Base-by-base conservation (phyloP, 2,329 filamentous ascomycete genomes). In the Colletotrichum plurivorum region DNA sequence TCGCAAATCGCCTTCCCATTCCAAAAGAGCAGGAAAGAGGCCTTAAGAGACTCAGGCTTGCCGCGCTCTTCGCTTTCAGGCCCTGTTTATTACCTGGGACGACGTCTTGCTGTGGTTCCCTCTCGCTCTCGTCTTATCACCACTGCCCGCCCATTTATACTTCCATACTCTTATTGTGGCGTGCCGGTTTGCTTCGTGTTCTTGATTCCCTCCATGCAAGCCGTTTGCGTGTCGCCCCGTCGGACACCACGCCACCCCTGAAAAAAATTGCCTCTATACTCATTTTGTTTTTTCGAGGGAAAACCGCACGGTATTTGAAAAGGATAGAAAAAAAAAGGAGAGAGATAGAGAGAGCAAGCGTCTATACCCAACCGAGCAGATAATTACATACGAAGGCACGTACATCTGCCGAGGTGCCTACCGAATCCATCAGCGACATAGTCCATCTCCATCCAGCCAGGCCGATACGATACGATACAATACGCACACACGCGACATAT, bases 1-100 rank as follows among this genome's bases (percentile, higher is more conserved):
- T 69, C 39, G 66, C 66, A 60, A 69, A 69, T 54, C 20, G 55
- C 62, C 49, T 36, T 66, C 56, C 18, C 66, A 69, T 60, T 69
- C 66, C 61, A 55, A 58, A 68, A 56, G 54, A 64, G 45, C 20
- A 53, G 61, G 57, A 58, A 57, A 46, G 20, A 41, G 20, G 22
- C 20, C 46, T 46, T 54, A 52, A 65, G 61, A 62, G 59, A 62
- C 49, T 54, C 16, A 54, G 51, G 46, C 54, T 59, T 18, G 61
- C 54, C 54, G 54, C 61, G 45, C 58, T 25, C 48, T 54, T 65
- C 49, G 46, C 58, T 58, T 54, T 48, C 41, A 13, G 54, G 20
- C 25, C 65, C 49, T 51, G 51, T 69, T 69, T 60, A 66, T 60
- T 49, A 60, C 60, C 63, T 54, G 49, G 49, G 56, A 56, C 27